A percentile compares a stretch with the other conserved stretches of the same genome.
phyloP scores from a whole-genome alignment of 768 basidiomycete genomes.

The Suillus sp. region DNA sequence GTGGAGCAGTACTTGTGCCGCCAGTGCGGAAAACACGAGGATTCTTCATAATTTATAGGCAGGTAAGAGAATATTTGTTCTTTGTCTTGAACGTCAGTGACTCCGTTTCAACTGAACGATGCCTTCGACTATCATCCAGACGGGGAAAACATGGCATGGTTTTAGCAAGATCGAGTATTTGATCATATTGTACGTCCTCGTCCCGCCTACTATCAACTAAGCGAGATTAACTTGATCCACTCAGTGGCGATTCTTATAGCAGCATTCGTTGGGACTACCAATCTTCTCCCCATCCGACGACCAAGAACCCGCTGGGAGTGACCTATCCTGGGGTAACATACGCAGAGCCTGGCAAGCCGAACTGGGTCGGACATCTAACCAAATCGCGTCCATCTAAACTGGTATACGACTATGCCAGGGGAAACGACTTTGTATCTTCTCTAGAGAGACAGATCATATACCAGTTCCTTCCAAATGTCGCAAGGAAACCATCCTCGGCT shows the following conservation, averaged over 20 bases:
- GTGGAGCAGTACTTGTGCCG: conserved; percentile 2
- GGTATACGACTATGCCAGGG: conserved; percentile 59
- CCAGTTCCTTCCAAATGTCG: conserved; percentile 42
- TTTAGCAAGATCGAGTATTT: conserved; percentile 44
- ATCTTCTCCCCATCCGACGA: conserved; percentile 34
- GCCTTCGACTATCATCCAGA: conserved; percentile 16
- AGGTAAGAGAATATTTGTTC: not conserved
- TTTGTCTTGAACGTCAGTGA: not conserved
- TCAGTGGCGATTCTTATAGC: conserved; percentile 67
- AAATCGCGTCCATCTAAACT: conserved; percentile 44
- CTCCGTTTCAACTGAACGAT: conserved; percentile 3
- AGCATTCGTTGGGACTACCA: conserved; percentile 19
- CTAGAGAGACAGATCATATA: conserved; percentile 42
- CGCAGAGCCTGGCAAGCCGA: conserved; percentile 46
- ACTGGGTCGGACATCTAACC: conserved; percentile 67
- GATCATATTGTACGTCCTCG: conserved; percentile 53
- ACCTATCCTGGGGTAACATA: conserved; percentile 48
- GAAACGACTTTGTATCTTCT: conserved; percentile 49
- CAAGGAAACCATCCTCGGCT: conserved; percentile 39
- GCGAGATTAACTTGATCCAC: not conserved
- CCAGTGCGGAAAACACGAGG: conserved; percentile 3
- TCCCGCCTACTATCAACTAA: not conserved
- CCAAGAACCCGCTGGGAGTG: conserved; percentile 49
- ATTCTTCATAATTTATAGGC: not conserved
- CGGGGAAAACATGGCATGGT: conserved; percentile 43